These are phyloP conservation scores for Andrographis paniculata DNA, from an alignment of 305 asterid species.

Conservation along the genomic window DNA sequence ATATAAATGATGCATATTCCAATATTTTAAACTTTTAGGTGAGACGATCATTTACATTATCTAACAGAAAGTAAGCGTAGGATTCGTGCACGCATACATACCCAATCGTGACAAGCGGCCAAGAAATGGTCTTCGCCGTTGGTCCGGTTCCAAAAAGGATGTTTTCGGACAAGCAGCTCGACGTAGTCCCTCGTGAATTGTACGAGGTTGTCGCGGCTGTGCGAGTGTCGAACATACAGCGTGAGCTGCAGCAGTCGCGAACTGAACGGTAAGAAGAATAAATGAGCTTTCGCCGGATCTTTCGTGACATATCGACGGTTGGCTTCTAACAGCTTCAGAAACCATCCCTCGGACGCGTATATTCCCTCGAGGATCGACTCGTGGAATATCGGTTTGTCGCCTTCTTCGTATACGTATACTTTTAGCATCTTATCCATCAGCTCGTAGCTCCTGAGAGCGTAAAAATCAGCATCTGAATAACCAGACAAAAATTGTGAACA, in stretches of 20 bases:
- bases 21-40: too few species aligned
- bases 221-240: constrained; percentile 45
- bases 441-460: constrained; percentile 44
- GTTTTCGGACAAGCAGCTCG: constrained; percentile 22
- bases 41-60: too few species aligned
- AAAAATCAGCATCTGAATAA: neutral
- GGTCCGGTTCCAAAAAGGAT: constrained; percentile 52
- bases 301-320: constrained; percentile 34
- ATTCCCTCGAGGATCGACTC: constrained; percentile 41
- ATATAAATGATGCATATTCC: too few species aligned
- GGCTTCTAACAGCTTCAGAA: constrained; percentile 39
- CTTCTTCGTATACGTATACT: constrained; percentile 42
- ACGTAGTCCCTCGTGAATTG: constrained; percentile 30
- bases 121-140: constrained; percentile 54
- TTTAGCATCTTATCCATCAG: constrained; percentile 27
- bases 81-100: constrained; percentile 14
- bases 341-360: constrained; percentile 73
- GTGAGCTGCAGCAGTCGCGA: constrained; percentile 39
- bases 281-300: constrained; percentile 39
- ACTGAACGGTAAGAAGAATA: constrained; percentile 53
- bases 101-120: constrained; percentile 69
- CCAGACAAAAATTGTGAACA: neutral
- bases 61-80: too few species aligned
- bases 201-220: constrained; percentile 27
- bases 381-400: constrained; percentile 40